These are phyloP conservation scores for Phytopythium cucurbitacearum DNA, from an alignment of 352 stramenopile species.

Conservation along the genomic window DNA sequence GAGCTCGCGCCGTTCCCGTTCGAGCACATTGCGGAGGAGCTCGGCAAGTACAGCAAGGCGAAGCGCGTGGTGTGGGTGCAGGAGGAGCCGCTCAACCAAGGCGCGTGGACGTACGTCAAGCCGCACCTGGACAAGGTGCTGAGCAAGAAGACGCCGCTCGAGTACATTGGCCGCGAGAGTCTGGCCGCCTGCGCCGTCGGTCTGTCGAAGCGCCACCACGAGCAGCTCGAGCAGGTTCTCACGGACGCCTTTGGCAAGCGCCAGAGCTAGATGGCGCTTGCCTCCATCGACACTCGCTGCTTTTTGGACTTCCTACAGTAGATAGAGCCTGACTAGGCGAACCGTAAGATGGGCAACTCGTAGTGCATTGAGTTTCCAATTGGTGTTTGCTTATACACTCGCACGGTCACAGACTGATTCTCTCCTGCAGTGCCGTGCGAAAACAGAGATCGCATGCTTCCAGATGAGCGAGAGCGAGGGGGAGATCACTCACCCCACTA, in stretches of 20 bases:
- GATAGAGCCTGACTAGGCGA: too few species aligned
- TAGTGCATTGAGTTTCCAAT: too few species aligned
- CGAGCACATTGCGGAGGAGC: slow-evolving; percentile 48
- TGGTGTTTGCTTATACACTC: too few species aligned
- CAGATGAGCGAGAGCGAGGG: too few species aligned
- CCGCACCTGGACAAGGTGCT: slow-evolving; percentile 72
- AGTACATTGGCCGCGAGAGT: slow-evolving; percentile 74
- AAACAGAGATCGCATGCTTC: too few species aligned
- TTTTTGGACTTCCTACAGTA: too few species aligned
- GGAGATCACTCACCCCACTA: too few species aligned
- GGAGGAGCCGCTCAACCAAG: slow-evolving; percentile 81
- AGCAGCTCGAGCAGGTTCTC: slow-evolving; percentile 66
- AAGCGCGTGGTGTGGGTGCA: slow-evolving; percentile 78
- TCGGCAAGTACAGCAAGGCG: slow-evolving; percentile 54
- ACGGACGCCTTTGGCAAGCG: slow-evolving; percentile 42
- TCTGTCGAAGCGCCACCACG: slow-evolving; percentile 61
- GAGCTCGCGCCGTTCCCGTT: slow-evolving; percentile 86
- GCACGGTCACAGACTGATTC: too few species aligned
- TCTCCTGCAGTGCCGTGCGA: too few species aligned
- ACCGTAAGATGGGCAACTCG: too few species aligned
- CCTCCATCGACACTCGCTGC: too few species aligned
- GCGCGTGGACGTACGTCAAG: slow-evolving; percentile 67
- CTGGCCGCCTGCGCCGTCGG: slow-evolving; percentile 68
- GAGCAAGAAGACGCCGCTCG: slow-evolving; percentile 43
- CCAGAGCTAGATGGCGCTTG: slow-evolving; percentile 2